Evolutionary conservation across 352 stramenopile genomes (phyloP), one percentile per base, ranked within the genome.

Genomic region (Pythium myriotylum): DNA sequence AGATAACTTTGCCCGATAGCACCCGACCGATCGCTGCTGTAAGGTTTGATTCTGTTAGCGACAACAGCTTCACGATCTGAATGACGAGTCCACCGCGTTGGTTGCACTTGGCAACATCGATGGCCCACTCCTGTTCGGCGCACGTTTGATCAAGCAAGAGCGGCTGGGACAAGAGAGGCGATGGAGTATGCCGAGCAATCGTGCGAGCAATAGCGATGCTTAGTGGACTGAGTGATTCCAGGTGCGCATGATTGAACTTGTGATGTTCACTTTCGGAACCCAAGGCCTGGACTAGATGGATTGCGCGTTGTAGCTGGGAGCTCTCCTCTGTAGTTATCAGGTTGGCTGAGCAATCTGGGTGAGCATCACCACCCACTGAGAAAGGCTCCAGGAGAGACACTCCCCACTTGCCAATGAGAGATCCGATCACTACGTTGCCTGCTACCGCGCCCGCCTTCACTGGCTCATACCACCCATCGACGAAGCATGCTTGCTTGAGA

Each of bases 351-450:
- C n/a, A n/a, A n/a, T n/a, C n/a, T n/a, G n/a, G n/a, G n/a, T n/a
- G n/a, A n/a, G n/a, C 13, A 14, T 22, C 14, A 46, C 6, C 5
- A 27, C 10, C 5, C 3, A n/a, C 49, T 9, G 20, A 16, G n/a
- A 45, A 35, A 12, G 29, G 29, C 29, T 45, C 29, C 12, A 20
- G 8, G 13, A 45, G 14, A 2, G 19, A 46, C 8, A 59, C 49
- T 4, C 37, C 53, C 53, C 40, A 51, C 16, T 41, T 41, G 29
- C 14, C 12, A 13, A 24, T 2, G 1, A 41, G 14, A 13, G 54
- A 61, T 4, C 54, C 42, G 39, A 61, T 24, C n/a, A 61, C 26
- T 3, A 61, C 27, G 20, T 51, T 61, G 9, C 54, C 54, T 16
- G 26, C 8, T 13, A 19, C 19, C 4, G 40, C 27, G 22, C 53